Evolutionary conservation across 805 yeast species (phyloP).

Genomic region (Candida morakotiae): DNA sequence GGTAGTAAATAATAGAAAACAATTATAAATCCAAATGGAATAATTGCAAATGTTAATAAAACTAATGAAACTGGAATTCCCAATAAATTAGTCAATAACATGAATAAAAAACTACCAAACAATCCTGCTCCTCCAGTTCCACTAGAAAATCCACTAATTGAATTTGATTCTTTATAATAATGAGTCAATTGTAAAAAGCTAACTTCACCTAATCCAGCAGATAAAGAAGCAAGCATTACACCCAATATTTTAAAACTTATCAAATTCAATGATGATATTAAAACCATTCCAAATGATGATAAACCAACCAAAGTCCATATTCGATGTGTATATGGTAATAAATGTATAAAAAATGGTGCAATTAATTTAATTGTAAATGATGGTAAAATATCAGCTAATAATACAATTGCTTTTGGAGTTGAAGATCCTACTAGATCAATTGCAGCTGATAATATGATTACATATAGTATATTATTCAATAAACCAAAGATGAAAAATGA

Average conservation of each 20-base stretch:
- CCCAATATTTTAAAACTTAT: slow-evolving; percentile 54
- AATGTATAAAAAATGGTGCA: slow-evolving; percentile 79
- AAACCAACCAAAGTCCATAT: slow-evolving; percentile 51
- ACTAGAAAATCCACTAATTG: slow-evolving; percentile 83
- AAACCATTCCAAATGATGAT: slow-evolving; percentile 71
- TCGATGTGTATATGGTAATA: slow-evolving; percentile 54
- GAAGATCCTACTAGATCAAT: slow-evolving; percentile 81
- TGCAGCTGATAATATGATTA: slow-evolving; percentile 88
- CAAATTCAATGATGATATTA: slow-evolving; percentile 44
- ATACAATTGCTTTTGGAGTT: slow-evolving; percentile 80
- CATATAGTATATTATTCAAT: slow-evolving; percentile 83
- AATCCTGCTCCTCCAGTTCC: slow-evolving; percentile 98
- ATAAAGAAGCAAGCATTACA: slow-evolving; percentile 70
- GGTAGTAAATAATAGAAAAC: slow-evolving; percentile 25
- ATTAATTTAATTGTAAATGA: slow-evolving; percentile 64
- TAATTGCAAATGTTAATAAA: slow-evolving; percentile 51
- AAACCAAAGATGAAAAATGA: slow-evolving; percentile 84
- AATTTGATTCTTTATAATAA: slow-evolving; percentile 48
- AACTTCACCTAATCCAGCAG: slow-evolving; percentile 89
- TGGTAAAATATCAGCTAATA: slow-evolving; percentile 85
- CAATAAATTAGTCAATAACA: slow-evolving; percentile 69
- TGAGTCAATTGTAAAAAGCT: slow-evolving; percentile 88
- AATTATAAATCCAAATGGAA: slow-evolving; percentile 50
- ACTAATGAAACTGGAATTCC: slow-evolving; percentile 51
- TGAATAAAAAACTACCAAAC: slow-evolving; percentile 68